Conservation (phyloP, 495 filamentous ascomycete species). For the Aspergillus panamensis region DNA sequence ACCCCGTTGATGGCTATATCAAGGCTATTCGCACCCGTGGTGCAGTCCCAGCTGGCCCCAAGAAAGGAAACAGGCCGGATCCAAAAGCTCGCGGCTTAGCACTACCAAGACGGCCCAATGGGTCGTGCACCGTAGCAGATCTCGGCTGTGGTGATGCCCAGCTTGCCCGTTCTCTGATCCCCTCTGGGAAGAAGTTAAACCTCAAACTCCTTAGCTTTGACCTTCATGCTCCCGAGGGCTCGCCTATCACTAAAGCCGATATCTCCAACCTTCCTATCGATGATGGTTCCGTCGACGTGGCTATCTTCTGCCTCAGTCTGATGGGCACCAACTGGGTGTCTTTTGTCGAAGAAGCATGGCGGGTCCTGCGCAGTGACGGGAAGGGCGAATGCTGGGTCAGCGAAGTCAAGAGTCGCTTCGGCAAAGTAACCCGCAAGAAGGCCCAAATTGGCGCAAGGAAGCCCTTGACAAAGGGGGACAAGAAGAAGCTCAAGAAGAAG, state of each 20-base stretch:
- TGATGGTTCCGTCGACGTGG: constrained; percentile 72
- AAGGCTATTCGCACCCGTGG: constrained; percentile 58
- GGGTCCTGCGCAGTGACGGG: constrained; percentile 71
- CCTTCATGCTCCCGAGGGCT: constrained; percentile 54
- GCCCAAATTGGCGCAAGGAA: constrained; percentile 59
- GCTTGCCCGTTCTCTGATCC: constrained; percentile 59
- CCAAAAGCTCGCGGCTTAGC: constrained; percentile 29
- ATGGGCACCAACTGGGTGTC: constrained; percentile 99
- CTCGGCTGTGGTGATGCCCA: constrained; percentile 76
- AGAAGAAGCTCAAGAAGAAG: constrained; percentile 45
- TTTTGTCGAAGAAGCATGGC: constrained; percentile 92
- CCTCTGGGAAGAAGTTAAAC: constrained; percentile 56
- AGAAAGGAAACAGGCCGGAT: constrained; percentile 34
- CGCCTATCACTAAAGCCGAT: constrained; percentile 80
- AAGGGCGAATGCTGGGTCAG: constrained; percentile 94
- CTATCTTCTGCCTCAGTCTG: constrained; percentile 89
- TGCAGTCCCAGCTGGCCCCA: constrained; percentile 31
- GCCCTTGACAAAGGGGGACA: constrained; percentile 56
- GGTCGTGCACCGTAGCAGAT: constrained; percentile 76
- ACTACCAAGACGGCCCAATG: constrained; percentile 51
- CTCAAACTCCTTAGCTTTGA: constrained; percentile 67
- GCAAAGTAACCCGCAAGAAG: constrained; percentile 55
- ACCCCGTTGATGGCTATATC: constrained; percentile 86
- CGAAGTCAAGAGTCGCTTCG: constrained; percentile 92
- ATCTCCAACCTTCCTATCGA: constrained; percentile 75